A percentile compares a stretch with the other conserved stretches of the same genome.
Evolutionary conservation across 225 moss, liverwort and hornwort genomes (phyloP).

Genomic region (Polytrichum formosum): DNA sequence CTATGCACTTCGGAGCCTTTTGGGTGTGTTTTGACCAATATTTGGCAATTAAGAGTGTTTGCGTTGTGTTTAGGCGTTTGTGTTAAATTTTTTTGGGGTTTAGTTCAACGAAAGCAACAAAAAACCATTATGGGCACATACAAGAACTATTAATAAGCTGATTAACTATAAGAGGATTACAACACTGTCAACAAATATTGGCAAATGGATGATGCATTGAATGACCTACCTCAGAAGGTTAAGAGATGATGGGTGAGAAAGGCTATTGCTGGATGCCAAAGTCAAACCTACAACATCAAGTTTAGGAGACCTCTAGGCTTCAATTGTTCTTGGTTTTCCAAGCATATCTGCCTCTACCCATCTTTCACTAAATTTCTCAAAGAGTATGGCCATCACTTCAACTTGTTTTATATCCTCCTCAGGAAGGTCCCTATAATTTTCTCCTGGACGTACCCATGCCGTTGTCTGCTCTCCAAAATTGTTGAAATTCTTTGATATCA

Average conservation of each 20-base stretch:
- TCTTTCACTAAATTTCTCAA: conserved; percentile 65
- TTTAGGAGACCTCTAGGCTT: conserved; percentile 53
- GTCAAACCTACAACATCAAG: conserved; percentile 60
- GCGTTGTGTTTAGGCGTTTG: too few species aligned
- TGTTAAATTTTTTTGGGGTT: too few species aligned
- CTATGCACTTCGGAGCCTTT: too few species aligned
- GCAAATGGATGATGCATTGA: neutral
- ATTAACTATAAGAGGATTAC: neutral
- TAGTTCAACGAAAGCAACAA: too few species aligned
- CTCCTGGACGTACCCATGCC: conserved; percentile 40
- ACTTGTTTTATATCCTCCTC: conserved; percentile 42
- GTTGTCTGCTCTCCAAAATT: conserved; percentile 70
- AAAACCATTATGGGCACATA: too few species aligned
- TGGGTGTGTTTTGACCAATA: too few species aligned
- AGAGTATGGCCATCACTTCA: conserved; percentile 56
- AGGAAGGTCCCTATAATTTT: conserved; percentile 28
- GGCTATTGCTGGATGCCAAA: conserved; percentile 51
- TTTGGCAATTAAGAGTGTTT: too few species aligned
- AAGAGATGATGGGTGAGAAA: conserved; percentile 59
- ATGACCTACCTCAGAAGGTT: conserved; percentile 59
- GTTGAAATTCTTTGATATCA: conserved; percentile 55
- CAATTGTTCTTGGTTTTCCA: conserved; percentile 13
- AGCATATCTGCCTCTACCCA: conserved; percentile 17
- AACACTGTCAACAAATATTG: neutral
- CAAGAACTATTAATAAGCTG: too few species aligned